Evolutionary conservation across 371 early-diverging fungal species (phyloP), one percentile per base, ranked within the genome.

Genomic region (Rhizomucor miehei): DNA sequence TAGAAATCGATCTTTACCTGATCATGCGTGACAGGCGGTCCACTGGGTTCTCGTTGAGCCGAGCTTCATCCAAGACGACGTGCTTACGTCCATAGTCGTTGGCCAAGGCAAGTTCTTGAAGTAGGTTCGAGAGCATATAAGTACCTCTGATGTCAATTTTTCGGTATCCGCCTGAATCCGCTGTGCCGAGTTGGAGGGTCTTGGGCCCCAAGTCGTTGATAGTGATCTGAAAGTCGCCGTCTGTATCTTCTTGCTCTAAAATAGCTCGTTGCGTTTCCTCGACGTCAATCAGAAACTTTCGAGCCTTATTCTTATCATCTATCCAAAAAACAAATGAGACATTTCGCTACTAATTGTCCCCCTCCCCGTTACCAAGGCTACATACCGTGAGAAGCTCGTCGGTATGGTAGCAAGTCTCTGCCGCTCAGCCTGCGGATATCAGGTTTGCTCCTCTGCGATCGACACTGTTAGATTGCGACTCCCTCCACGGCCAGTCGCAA

Each of bases 141-240:
- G 95, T 94, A 13, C 97, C 98, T 16, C 95, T 86, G 48, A 98
- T 82, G 51, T 94, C 95, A 50, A 88, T 88, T 52, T 89, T 91
- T 44, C 84, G 79, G 77, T 84, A 91, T 9, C 97, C 97, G 40
- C 82, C 88, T 8, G 91, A 90, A 60, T 87, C 88, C 2, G 91
- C 91, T 0, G 97, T 94, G 16, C 92, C 92, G 23, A 98, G 79
- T 2, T 82, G 77, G 60, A 98, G 82, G 2, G 87, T 77, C 62
- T 97, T 98, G 21, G 98, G 97, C 0, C 98, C 98, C 6, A 76
- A 58, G 69, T 98, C 98, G 44, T 90, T 85, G 47, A 98, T 78
- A 0, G 97, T 98, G 60, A 98, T 95, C 66, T 96, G 97, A 59
- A 80, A 89, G 62, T 98, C 93, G 16, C 92, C 93, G 68, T 96